Percentiles rank a stretch among this genome's conserved stretches.
phyloP scores from a whole-genome alignment of 2,329 filamentous ascomycete genomes.

The Diaporthe destruens region DNA sequence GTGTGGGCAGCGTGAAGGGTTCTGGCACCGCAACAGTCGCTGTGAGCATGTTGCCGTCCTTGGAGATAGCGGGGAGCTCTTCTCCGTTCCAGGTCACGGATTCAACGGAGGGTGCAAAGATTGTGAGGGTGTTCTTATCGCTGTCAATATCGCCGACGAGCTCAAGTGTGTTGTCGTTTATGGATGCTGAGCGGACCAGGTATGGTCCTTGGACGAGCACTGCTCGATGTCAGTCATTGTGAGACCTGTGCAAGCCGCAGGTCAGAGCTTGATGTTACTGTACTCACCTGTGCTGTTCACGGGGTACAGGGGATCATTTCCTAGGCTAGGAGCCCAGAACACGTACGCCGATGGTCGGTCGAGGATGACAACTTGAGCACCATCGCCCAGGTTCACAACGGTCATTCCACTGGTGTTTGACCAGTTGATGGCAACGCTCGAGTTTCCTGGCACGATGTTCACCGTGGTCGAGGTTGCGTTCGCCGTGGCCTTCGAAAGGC shows the following conservation, averaged over 20 bases:
- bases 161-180: slow-evolving; percentile 52
- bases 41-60: slow-evolving; percentile 48
- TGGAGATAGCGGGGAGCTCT: slow-evolving; percentile 48
- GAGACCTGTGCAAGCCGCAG: no score
- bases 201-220: slow-evolving; percentile 66
- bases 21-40: slow-evolving; percentile 48
- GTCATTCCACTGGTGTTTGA: slow-evolving; percentile 62
- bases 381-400: slow-evolving; percentile 60
- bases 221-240: slow-evolving; percentile 43
- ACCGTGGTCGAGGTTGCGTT: slow-evolving; percentile 56
- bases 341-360: slow-evolving; percentile 67
- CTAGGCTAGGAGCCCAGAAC: slow-evolving; percentile 67
- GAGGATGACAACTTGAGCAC: slow-evolving; percentile 63
- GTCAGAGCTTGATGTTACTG: background rate
- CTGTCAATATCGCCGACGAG: slow-evolving; percentile 61
- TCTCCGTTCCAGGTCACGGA: slow-evolving; percentile 66
- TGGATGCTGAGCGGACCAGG: slow-evolving; percentile 60
- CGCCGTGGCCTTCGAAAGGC: slow-evolving; percentile 50
- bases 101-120: slow-evolving; percentile 62
- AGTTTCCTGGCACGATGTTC: slow-evolving; percentile 55
- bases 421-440: slow-evolving; percentile 59
- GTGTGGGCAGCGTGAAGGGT: slow-evolving; percentile 53
- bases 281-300: slow-evolving; percentile 59
- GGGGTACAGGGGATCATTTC: slow-evolving; percentile 59
- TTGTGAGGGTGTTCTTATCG: slow-evolving; percentile 54